Base-by-base conservation (phyloP, 306 rosid genomes). In the Urtica urens region DNA sequence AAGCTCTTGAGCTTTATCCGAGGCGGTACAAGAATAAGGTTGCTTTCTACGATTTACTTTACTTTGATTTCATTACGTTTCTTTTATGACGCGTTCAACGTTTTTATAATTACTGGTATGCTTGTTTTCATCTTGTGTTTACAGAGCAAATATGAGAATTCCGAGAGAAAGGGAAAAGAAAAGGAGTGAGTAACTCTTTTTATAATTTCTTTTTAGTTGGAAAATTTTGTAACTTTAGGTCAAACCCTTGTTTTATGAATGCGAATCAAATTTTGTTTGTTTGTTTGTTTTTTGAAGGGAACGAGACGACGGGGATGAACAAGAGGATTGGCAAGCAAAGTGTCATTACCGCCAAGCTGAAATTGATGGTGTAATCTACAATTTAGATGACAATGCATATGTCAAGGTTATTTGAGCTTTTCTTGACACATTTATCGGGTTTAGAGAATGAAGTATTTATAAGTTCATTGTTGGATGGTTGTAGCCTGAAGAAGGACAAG, bases 361-460 rank as follows among this genome's bases (percentile, higher is more conserved):
- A 45, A 81, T 82, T 0, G 96, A 82, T 56, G 84, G 68, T 18
- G 23, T 3, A 2, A 2, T 58, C 13, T 86, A 59, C 44, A 60
- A 63, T 18, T 83, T 86, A 9, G 28, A 67, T 19, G 94, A 86
- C 30, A 83, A 86, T 28, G 94, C 84, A 22, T 72, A 82, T 48
- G 94, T 82, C 13, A 45, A 77, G 48, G 96, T 86, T 55, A 72
- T n/a, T 3, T 20, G 12, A 4, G 12, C 4, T 7, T 28, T 30
- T 24, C 17, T 25, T 40, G 21, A 49, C 14, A 19, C 19, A 8
- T 31, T 0, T 31, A 20, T 23, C 17, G 10, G 23, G 7, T 28
- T 11, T 3, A 3, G 48, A 3, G 10, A 12, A 10, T 43, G 8
- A 17, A 43, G 22, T 20, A 2, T 42, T 23, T 7, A 50, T 3